Evolutionary conservation across 2,329 filamentous ascomycete genomes (phyloP).

Genomic region (Alternaria alternata): DNA sequence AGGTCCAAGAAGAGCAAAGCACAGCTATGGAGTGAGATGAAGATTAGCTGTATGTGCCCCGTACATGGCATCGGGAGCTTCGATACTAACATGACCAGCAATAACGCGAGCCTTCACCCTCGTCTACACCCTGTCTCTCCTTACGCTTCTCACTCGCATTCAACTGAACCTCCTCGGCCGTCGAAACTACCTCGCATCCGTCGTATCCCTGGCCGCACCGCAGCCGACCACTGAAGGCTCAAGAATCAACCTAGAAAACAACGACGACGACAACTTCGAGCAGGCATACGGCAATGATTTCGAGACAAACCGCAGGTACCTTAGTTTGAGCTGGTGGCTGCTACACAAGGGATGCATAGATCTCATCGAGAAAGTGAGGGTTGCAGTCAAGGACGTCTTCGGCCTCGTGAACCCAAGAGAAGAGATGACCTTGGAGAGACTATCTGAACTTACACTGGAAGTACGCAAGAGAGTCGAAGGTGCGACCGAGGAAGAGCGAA

Average conservation of each 20-base stretch:
- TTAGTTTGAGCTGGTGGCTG: constrained; percentile 98
- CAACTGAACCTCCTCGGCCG: constrained; percentile 96
- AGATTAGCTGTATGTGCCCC: constrained; percentile 79
- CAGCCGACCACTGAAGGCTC: constrained; percentile 68
- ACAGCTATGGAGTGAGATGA: constrained; percentile 96
- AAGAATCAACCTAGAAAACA: constrained; percentile 88
- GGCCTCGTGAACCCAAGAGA: constrained; percentile 88
- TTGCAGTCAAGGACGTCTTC: constrained; percentile 89
- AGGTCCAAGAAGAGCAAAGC: constrained; percentile 81
- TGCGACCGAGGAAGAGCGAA: constrained; percentile 68
- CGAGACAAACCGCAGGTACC: constrained; percentile 91
- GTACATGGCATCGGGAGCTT: constrained; percentile 15
- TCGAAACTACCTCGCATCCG: constrained; percentile 93
- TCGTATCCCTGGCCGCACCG: constrained; percentile 85
- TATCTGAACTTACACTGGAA: constrained; percentile 81
- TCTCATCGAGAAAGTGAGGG: constrained; percentile 80
- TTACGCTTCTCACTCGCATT: constrained; percentile 91
- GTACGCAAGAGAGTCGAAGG: constrained; percentile 88
- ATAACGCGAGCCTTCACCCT: constrained; percentile 91
- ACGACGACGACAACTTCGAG: constrained; percentile 86
- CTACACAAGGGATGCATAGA: constrained; percentile 89
- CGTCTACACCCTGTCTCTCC: constrained; percentile 86
- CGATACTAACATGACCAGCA: constrained; percentile 60
- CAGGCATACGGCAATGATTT: constrained; percentile 91
- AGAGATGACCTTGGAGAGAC: constrained; percentile 79